Evolutionary conservation across 202 grass and related monocot species (phyloP).

Genomic region (Dendrocalamus latiflorus): DNA sequence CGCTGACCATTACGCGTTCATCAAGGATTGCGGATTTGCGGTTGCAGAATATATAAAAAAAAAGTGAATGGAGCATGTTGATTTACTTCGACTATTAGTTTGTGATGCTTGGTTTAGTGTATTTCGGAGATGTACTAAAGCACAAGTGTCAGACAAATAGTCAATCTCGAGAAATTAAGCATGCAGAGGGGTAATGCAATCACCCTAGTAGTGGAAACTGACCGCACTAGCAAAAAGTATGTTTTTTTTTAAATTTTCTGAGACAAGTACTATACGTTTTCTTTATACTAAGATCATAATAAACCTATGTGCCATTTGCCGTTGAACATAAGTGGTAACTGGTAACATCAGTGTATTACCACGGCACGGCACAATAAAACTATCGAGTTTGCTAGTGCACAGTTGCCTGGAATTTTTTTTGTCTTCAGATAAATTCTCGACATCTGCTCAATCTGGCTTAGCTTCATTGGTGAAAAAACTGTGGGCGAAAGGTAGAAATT

Average conservation of each 20-base stretch:
- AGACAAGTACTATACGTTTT: not conserved
- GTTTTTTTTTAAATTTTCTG: not conserved
- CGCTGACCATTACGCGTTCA: not conserved
- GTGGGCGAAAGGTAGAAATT: not conserved
- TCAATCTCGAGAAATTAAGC: no score
- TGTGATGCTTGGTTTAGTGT: not conserved
- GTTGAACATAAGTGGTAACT: no score
- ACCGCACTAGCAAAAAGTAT: not conserved
- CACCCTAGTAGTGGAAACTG: not conserved
- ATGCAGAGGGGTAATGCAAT: no score
- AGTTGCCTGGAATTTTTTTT: no score
- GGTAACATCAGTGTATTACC: no score
- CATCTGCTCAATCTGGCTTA: not conserved
- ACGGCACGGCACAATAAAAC: not conserved
- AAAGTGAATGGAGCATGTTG: not conserved
- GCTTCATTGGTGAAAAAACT: not conserved
- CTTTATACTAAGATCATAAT: no score
- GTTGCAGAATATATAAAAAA: not conserved
- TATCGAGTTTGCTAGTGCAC: no score
- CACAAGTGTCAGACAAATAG: no score
- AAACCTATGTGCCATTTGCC: no score
- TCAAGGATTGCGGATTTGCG: no score
- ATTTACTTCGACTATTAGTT: not conserved
- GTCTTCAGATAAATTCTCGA: no score
- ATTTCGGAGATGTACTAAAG: not conserved